Evolutionary conservation across 2,329 filamentous ascomycete species (phyloP).

Genomic region (Colletotrichum sp.): DNA sequence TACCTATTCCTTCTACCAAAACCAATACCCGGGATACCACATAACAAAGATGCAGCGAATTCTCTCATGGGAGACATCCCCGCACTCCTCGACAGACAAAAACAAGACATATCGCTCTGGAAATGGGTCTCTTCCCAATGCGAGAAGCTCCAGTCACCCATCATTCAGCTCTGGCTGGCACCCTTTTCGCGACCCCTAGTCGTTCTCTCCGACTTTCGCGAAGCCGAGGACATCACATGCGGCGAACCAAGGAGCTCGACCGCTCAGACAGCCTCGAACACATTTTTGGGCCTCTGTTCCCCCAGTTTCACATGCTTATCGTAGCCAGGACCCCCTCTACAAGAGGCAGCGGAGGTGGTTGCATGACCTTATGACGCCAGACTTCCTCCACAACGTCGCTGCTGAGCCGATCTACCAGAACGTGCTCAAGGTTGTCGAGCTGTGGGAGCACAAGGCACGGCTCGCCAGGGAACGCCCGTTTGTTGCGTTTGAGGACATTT

Average conservation of each 20-base stretch:
- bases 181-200: conserved; percentile 47
- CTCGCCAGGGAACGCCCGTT: conserved; percentile 34
- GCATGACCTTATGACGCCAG: conserved; percentile 39
- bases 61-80: neutral
- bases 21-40: neutral
- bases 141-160: conserved; percentile 38
- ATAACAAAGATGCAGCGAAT: neutral
- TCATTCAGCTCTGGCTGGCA: conserved; percentile 51
- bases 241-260: conserved; percentile 48
- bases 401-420: conserved; percentile 37
- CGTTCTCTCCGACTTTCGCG: conserved; percentile 39
- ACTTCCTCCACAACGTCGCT: conserved; percentile 33
- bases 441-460: conserved; percentile 36
- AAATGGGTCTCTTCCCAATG: neutral
- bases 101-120: neutral
- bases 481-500: conserved; percentile 30
- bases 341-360: conserved; percentile 37
- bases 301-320: conserved; percentile 28
- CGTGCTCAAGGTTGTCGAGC: conserved; percentile 30
- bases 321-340: conserved; percentile 25
- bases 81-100: neutral
- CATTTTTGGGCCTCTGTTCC: neutral
- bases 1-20: neutral
- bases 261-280: conserved; percentile 21
- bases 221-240: conserved; percentile 44